Evolutionary conservation across 2,329 filamentous ascomycete genomes (phyloP), one percentile per base, ranked within the genome.

Genomic region (Dactylellina parvicollis): DNA sequence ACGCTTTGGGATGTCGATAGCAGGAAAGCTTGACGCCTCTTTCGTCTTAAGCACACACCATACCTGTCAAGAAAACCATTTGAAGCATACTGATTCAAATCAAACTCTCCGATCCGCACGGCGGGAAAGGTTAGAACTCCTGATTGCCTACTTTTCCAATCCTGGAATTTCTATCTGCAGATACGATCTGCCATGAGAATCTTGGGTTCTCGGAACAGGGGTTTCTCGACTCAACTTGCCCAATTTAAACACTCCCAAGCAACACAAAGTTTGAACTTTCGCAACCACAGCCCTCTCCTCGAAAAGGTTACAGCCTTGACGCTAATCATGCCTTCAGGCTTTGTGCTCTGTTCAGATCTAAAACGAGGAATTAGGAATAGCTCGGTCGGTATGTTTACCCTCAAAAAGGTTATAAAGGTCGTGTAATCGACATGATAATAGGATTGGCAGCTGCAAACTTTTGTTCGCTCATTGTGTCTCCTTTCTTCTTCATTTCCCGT

Each of bases 401-500:
- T 28, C 46, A 49, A 66, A n/a, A 49, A n/a, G 69, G 60, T 40
- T 60, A 64, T 65, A 59, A 65, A 60, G 38, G 49, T 32, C 47
- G 24, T 38, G 44, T 38, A 26, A 36, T 56, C 30, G 47, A 65
- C 60, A 30, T 55, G 38, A 49, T 20, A 34, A 36, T 64, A 42
- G 16, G 40, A 50, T 26, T 40, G 54, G 32, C 47, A 65, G 54
- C 44, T 38, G 47, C 46, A 59, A 57, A 59, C 12, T 56, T 56
- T 54, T 52, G 38, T 34, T 47, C 46, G 20, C 49, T 46, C 60
- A 28, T 55, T 20, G 52, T 44, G 22, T 44, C 60, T 66, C 52
- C 59, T 73, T 59, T 60, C 8, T 44, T 73, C 55, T 44, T 66
- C 46, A 61, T 60, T 66, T 73, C 65, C 42, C n/a, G n/a, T 50